Conservation (phyloP, 345 rosid species). For the Corymbia maculata region DNA sequence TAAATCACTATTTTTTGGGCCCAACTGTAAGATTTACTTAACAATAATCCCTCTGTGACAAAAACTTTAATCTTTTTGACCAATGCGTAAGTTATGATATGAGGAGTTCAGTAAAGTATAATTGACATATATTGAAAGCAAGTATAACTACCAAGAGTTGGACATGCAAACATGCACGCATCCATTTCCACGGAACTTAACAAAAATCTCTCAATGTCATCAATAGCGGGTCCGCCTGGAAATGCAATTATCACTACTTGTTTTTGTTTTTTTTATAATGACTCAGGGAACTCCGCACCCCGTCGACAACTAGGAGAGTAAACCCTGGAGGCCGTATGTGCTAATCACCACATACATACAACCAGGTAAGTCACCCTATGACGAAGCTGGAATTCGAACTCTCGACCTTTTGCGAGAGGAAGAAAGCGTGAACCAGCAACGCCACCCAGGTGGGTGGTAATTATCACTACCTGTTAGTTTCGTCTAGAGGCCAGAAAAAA, state of each 20-base stretch:
- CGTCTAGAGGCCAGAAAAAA: background rate
- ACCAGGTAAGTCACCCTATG: too few species aligned
- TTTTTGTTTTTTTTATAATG: too few species aligned
- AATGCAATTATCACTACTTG: background rate
- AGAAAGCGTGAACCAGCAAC: too few species aligned
- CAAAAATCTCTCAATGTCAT: background rate
- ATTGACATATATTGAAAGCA: background rate
- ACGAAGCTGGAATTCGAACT: too few species aligned
- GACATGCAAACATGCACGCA: background rate
- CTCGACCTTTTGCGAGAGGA: too few species aligned
- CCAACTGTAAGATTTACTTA: too few species aligned
- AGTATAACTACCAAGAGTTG: background rate
- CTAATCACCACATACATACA: too few species aligned
- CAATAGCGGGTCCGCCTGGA: background rate
- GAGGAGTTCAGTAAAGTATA: background rate
- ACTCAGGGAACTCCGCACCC: too few species aligned
- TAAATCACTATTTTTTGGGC: background rate
- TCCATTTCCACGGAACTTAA: background rate
- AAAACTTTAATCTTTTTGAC: background rate
- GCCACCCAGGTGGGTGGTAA: too few species aligned
- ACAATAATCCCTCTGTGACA: background rate
- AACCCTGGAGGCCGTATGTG: too few species aligned
- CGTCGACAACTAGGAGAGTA: too few species aligned
- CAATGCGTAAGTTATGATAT: background rate
- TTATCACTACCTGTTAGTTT: background rate